These are phyloP conservation scores for Alloteropsis semialata DNA, from an alignment of 176 grass and related monocot species.

Conservation along the genomic window DNA sequence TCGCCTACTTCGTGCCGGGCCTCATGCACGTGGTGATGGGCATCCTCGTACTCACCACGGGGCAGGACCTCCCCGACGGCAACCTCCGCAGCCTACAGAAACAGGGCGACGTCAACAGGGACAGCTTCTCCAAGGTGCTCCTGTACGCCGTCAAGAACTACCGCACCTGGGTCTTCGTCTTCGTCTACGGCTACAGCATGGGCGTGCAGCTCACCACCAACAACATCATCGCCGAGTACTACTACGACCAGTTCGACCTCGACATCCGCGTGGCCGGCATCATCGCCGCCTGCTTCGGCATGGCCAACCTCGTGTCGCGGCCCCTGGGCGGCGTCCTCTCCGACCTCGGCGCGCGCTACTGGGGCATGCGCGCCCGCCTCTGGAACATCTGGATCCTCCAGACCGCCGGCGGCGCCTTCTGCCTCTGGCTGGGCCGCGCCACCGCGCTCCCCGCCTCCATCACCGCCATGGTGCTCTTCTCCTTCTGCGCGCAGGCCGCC, in stretches of 20 bases:
- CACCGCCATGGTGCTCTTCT: constrained; percentile 69
- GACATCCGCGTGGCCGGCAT: constrained; percentile 62
- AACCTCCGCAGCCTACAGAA: constrained; percentile 63
- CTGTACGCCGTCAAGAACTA: constrained; percentile 65
- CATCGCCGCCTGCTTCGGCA: constrained; percentile 81
- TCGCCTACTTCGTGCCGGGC: constrained; percentile 79
- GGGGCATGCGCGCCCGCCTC: constrained; percentile 72
- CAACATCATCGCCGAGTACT: constrained; percentile 92
- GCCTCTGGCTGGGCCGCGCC: constrained; percentile 56
- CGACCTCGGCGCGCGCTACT: constrained; percentile 46
- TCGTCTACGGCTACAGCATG: constrained; percentile 85
- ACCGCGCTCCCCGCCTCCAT: constrained; percentile 44
- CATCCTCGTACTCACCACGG: constrained; percentile 52
- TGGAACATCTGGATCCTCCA: constrained; percentile 94
- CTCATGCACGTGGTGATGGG: constrained; percentile 64
- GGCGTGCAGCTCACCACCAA: constrained; percentile 85
- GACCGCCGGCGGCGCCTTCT: constrained; percentile 68
- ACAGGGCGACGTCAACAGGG: constrained; percentile 45
- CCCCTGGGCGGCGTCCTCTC: constrained; percentile 61
- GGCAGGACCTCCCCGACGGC: constrained; percentile 84
- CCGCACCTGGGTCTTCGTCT: constrained; percentile 79
- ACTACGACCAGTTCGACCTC: constrained; percentile 67
- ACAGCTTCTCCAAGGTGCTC: constrained; percentile 69
- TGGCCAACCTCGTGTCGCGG: constrained; percentile 74
- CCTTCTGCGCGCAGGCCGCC: constrained; percentile 73